These are phyloP conservation scores for Phytophthora rubi DNA, from an alignment of 352 stramenopile genomes.

Conservation along the genomic window DNA sequence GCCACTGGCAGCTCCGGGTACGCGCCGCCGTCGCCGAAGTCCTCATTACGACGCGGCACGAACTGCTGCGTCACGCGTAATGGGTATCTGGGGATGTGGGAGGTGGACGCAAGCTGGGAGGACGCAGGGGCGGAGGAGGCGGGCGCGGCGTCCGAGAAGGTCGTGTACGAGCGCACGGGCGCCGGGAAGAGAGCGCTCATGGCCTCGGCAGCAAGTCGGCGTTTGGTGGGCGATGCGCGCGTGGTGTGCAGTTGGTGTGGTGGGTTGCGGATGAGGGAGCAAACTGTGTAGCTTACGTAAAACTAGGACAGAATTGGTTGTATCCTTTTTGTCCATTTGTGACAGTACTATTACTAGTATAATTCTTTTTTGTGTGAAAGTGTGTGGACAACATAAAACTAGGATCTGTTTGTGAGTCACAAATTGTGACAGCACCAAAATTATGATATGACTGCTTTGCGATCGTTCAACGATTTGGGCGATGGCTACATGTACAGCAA, in stretches of 20 bases:
- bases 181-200: conserved; percentile 83
- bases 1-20: conserved; percentile 99
- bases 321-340: no score
- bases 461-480: no score
- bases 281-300: no score
- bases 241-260: no score
- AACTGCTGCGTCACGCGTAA: conserved; percentile 63
- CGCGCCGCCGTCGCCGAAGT: conserved; percentile 98
- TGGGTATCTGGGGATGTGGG: conserved; percentile 59
- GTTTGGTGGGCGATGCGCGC: no score
- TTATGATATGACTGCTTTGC: no score
- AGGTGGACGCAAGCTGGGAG: background rate
- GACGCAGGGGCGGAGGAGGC: conserved; percentile 20
- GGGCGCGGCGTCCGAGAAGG: conserved; percentile 52
- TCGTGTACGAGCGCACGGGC: conserved; percentile 77
- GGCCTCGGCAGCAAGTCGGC: background rate
- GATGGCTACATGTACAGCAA: no score
- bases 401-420: background rate
- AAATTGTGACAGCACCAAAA: background rate
- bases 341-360: no score
- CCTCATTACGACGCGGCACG: conserved; percentile 65
- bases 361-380: background rate
- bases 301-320: no score
- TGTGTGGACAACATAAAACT: background rate
- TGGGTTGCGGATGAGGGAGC: no score